Conservation (phyloP, 768 basidiomycete species). For the Lactarius hatsudake region DNA sequence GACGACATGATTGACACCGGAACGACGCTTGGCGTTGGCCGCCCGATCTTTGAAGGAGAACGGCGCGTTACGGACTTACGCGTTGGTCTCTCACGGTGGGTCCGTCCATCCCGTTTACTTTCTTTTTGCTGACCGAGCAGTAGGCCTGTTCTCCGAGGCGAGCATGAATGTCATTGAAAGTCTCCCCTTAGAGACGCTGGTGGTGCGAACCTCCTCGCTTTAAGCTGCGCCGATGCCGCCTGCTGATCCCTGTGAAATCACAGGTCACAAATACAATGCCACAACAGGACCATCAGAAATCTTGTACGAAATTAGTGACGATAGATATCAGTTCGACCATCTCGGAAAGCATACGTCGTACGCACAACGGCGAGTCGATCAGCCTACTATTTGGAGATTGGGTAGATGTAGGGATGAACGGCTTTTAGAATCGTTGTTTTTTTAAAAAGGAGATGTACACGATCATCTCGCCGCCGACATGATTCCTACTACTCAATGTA, state of each 20-base stretch:
- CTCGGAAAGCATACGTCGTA: constrained; percentile 93
- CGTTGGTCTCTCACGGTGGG: constrained; percentile 88
- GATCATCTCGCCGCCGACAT: neutral
- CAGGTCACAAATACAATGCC: constrained; percentile 96
- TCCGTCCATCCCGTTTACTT: constrained; percentile 15
- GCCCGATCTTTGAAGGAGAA: constrained; percentile 83
- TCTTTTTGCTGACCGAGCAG: neutral
- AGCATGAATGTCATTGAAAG: constrained; percentile 64
- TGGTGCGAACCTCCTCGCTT: constrained; percentile 53
- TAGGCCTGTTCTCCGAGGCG: constrained; percentile 78
- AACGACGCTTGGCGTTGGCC: constrained; percentile 80
- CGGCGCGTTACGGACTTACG: constrained; percentile 84
- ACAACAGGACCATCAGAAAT: constrained; percentile 62
- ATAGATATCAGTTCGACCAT: constrained; percentile 91
- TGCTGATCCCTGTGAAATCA: neutral
- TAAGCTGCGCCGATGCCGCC: neutral
- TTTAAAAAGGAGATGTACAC: neutral
- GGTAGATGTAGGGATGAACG: constrained; percentile 43
- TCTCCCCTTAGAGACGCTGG: constrained; percentile 79
- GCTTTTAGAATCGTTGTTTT: neutral
- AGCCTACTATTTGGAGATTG: constrained; percentile 85
- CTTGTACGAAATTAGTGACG: constrained; percentile 75
- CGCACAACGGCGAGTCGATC: constrained; percentile 92
- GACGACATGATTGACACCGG: constrained; percentile 99
- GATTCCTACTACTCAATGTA: constrained; percentile 1